Percentiles rank a stretch among this genome's conserved stretches.
Conservation (phyloP, 768 basidiomycete genomes). For the Hydnomerulius pinastri region DNA sequence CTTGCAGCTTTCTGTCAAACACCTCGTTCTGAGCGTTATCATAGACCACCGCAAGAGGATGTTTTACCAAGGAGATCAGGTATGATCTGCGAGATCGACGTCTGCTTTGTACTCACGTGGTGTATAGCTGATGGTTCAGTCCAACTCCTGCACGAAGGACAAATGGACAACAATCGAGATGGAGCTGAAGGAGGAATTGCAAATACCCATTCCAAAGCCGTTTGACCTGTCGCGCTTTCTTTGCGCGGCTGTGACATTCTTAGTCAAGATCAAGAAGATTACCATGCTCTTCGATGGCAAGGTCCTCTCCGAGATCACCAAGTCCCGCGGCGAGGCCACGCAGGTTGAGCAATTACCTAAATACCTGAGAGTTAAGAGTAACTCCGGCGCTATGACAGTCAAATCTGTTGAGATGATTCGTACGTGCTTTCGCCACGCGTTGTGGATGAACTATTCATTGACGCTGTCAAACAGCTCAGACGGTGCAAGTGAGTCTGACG, state of each 20-base stretch:
- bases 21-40: neutral
- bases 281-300: constrained; percentile 6
- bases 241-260: constrained; percentile 50
- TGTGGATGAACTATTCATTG: neutral
- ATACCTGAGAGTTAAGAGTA: constrained; percentile 35
- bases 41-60: constrained; percentile 1
- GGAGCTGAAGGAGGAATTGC: constrained; percentile 42
- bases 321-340: neutral
- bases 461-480: constrained; percentile 48
- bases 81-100: neutral
- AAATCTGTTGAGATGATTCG: constrained; percentile 5
- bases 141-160: neutral
- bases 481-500: constrained; percentile 76
- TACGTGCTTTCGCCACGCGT: neutral
- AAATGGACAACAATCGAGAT: constrained; percentile 51
- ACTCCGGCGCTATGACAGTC: constrained; percentile 64
- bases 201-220: constrained; percentile 40
- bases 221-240: constrained; percentile 51
- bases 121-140: constrained; percentile 4
- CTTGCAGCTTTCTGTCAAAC: neutral
- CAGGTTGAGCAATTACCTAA: neutral
- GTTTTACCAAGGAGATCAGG: constrained; percentile 10
- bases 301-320: constrained; percentile 3
- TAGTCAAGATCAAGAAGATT: constrained; percentile 35
- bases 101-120: neutral